Conservation (phyloP, 1,139 yeast genomes). For the Kodamaea fungicola region DNA sequence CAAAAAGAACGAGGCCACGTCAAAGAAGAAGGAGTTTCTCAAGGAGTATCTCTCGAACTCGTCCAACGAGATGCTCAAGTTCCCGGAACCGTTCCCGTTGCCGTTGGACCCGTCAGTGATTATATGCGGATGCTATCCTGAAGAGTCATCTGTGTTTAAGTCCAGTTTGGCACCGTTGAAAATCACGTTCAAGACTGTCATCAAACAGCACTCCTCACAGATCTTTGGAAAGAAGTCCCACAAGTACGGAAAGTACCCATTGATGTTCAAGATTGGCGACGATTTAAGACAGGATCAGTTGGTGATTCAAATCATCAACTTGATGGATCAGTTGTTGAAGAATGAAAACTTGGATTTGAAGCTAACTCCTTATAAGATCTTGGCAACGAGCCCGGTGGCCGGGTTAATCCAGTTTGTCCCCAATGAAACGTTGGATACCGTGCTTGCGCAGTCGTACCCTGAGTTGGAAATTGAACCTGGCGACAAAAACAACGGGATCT, state of each 20-base stretch:
- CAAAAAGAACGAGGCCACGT: slow-evolving; percentile 43
- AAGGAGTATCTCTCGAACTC: slow-evolving; percentile 40
- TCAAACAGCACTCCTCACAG: slow-evolving; percentile 21
- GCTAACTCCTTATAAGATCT: slow-evolving; percentile 82
- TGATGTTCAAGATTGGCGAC: slow-evolving; percentile 95
- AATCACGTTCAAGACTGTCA: slow-evolving; percentile 65
- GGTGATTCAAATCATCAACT: slow-evolving; percentile 83
- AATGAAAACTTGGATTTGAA: slow-evolving; percentile 88
- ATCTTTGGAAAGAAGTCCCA: slow-evolving; percentile 32
- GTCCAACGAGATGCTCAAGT: slow-evolving; percentile 39
- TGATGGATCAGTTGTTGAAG: slow-evolving; percentile 86
- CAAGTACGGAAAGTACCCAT: slow-evolving; percentile 59
- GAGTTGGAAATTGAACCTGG: slow-evolving; percentile 6
- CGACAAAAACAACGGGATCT: slow-evolving; percentile 50
- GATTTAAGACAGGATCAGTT: slow-evolving; percentile 95
- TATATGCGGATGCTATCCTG: slow-evolving; percentile 74
- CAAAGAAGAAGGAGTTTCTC: slow-evolving; percentile 41
- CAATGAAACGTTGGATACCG: slow-evolving; percentile 83
- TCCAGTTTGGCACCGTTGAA: slow-evolving; percentile 87
- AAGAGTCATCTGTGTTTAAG: slow-evolving; percentile 82
- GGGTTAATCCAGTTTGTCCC: slow-evolving; percentile 94
- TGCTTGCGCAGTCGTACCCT: slow-evolving; percentile 61
- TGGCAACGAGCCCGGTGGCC: slow-evolving; percentile 87
- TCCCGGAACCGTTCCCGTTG: slow-evolving; percentile 54
- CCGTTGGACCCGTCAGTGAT: slow-evolving; percentile 70